A percentile compares a stretch with the other conserved stretches of the same genome.
Conservation (phyloP, 73 alveolate species). For the Tetrahymena malaccensis region DNA sequence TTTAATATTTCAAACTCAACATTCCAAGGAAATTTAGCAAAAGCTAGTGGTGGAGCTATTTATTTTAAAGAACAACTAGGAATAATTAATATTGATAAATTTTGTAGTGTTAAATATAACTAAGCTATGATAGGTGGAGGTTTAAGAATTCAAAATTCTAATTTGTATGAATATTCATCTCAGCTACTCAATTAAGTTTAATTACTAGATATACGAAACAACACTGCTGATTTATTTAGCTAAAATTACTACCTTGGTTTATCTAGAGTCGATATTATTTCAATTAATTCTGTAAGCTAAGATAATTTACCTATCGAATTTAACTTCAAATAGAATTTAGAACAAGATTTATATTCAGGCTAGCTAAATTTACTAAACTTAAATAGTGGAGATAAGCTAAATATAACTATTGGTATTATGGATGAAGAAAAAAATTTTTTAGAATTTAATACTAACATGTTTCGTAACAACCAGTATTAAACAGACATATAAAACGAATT, state of each 20-base stretch:
- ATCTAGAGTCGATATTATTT: not conserved
- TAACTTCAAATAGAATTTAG: not conserved
- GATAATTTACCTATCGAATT: not conserved
- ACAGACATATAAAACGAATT: not conserved
- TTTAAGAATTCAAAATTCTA: not conserved
- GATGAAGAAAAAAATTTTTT: not conserved
- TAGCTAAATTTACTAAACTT: not conserved
- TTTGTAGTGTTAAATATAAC: not conserved
- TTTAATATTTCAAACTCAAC: not conserved
- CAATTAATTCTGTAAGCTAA: not conserved
- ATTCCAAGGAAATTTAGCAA: not conserved
- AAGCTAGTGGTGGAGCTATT: not conserved
- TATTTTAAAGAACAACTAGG: not conserved
- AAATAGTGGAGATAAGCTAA: not conserved
- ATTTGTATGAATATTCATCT: too few species aligned
- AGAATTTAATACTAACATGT: not conserved
- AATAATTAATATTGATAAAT: not conserved
- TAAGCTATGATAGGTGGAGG: not conserved
- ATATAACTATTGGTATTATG: not conserved
- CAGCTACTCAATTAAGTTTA: not conserved
- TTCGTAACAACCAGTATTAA: too few species aligned
- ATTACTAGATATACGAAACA: not conserved
- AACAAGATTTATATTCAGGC: not conserved
- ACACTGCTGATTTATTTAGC: not conserved
- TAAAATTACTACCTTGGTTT: not conserved